Evolutionary conservation across 306 rosid species (phyloP).

Genomic region (Gastrolobium villosum): DNA sequence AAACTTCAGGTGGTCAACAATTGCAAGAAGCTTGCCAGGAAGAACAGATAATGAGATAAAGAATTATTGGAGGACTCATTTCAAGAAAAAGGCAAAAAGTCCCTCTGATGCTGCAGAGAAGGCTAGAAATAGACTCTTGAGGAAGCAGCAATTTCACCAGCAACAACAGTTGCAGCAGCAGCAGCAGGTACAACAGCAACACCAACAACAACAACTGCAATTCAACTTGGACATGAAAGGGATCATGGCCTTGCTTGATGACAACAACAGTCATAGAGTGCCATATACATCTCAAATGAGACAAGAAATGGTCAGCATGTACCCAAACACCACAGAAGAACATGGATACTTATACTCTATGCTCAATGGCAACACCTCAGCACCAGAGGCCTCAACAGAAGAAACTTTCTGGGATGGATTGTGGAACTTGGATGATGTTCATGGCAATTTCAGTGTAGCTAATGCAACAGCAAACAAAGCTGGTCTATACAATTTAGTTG

Average conservation of each 20-base stretch:
- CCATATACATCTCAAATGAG: slow-evolving; percentile 54
- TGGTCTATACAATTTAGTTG: slow-evolving; percentile 64
- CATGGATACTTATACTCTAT: slow-evolving; percentile 57
- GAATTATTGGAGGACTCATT: slow-evolving; percentile 94
- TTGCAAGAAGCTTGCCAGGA: slow-evolving; percentile 93
- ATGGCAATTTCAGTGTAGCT: slow-evolving; percentile 59
- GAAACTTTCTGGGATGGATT: slow-evolving; percentile 73
- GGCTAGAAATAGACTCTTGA: slow-evolving; percentile 66
- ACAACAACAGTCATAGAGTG: slow-evolving; percentile 53
- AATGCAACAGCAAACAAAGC: slow-evolving; percentile 54
- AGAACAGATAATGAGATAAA: slow-evolving; percentile 96
- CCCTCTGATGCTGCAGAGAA: slow-evolving; percentile 64
- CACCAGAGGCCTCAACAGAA: slow-evolving; percentile 56
- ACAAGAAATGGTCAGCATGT: slow-evolving; percentile 55
- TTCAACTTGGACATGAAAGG: slow-evolving; percentile 66
- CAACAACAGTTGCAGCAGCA: slow-evolving; percentile 57
- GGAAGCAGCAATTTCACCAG: slow-evolving; percentile 70
- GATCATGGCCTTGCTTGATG: slow-evolving; percentile 71
- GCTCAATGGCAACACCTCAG: slow-evolving; percentile 52
- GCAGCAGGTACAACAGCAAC: slow-evolving; percentile 40
- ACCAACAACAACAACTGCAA: slow-evolving; percentile 55
- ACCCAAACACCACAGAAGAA: slow-evolving; percentile 59
- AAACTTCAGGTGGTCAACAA: slow-evolving; percentile 87
- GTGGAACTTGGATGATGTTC: slow-evolving; percentile 83
- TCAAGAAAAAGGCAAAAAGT: slow-evolving; percentile 75